These are phyloP conservation scores for Pochonia chlamydosporia DNA, from an alignment of 2,329 filamentous ascomycete species.

Conservation along the genomic window DNA sequence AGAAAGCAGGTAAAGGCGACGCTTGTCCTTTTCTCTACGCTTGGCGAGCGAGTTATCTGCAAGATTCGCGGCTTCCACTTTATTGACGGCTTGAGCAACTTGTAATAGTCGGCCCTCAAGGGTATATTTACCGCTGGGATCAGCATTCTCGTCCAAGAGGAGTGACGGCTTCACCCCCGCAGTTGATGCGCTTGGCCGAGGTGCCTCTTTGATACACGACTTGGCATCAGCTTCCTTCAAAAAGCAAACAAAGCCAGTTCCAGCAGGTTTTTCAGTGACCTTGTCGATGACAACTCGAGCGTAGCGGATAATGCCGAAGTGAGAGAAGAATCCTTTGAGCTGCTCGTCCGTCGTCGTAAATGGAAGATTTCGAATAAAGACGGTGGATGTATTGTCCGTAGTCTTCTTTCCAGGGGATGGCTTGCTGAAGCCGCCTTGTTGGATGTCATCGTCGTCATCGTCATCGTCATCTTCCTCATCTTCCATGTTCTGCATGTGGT, in stretches of 20 bases:
- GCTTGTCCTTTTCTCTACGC: conserved; percentile 76
- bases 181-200: conserved; percentile 45
- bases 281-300: conserved; percentile 86
- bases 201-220: conserved; percentile 69
- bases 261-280: conserved; percentile 77
- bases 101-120: conserved; percentile 84
- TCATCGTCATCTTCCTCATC: conserved; percentile 49
- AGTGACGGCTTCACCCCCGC: conserved; percentile 68
- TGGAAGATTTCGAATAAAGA: conserved; percentile 92
- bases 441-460: conserved; percentile 35
- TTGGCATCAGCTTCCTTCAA: conserved; percentile 69
- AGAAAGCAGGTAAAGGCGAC: conserved; percentile 77
- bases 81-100: conserved; percentile 78
- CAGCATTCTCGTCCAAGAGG: conserved; percentile 77
- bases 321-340: conserved; percentile 78
- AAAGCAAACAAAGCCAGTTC: conserved; percentile 95
- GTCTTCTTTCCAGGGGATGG: conserved; percentile 25
- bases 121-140: conserved; percentile 80
- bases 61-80: conserved; percentile 70
- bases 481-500: conserved; percentile 50
- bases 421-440: conserved; percentile 37
- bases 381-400: conserved; percentile 65
- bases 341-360: conserved; percentile 80
- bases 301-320: conserved; percentile 85
- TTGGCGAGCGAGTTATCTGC: conserved; percentile 61